Base-by-base conservation (phyloP, 73 alveolate species). In the Symbiodinium natans region DNA sequence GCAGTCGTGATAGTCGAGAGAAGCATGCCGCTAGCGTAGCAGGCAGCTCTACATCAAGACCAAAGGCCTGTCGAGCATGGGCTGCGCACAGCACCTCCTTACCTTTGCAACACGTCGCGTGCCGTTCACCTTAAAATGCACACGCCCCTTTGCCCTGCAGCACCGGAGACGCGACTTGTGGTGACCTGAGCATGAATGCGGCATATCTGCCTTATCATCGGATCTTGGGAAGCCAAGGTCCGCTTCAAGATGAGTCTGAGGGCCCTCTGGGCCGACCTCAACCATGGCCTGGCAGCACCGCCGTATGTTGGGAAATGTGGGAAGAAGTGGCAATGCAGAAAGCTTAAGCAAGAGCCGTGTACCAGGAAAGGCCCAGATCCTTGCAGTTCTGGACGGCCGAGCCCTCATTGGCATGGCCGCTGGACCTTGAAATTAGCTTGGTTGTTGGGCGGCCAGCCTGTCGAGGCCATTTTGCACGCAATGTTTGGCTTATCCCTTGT, bases 301-400 rank as follows among this genome's bases (percentile, higher is more conserved):
- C 31, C 86, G 31, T 42, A 34, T 86, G 83, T 52, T 52, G 83
- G 41, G 34, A 82, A 71, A 41, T 38, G n/a, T 5, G 41, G 29
- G n/a, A 3, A 33, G 19, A 9, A 5, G 56, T 74, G 46, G 40
- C 36, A 6, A n/a, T 23, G 82, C 34, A 68, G 82, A 68, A 25
- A 29, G 39, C 43, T 29, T n/a, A 9, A 31, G 29, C 29, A n/a
- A 33, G 13, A 74, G 29, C 42, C 21, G 33, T 38, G 9, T 41
- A 86, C 33, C 84, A 88, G 95, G 96, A 90, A n/a, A 63, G 96
- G 46, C 96, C 96, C 40, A 63, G 96, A 90, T 63, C 96, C 41
- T 54, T 90, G 36, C 96, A 90, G 87, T 90, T 90, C 75, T 90
- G 96, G 96, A 90, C 96, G 11, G 96, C 85, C 33, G 33, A 0